Conservation (phyloP, 139 green algal species). For the Tetradesmus obliquus region DNA sequence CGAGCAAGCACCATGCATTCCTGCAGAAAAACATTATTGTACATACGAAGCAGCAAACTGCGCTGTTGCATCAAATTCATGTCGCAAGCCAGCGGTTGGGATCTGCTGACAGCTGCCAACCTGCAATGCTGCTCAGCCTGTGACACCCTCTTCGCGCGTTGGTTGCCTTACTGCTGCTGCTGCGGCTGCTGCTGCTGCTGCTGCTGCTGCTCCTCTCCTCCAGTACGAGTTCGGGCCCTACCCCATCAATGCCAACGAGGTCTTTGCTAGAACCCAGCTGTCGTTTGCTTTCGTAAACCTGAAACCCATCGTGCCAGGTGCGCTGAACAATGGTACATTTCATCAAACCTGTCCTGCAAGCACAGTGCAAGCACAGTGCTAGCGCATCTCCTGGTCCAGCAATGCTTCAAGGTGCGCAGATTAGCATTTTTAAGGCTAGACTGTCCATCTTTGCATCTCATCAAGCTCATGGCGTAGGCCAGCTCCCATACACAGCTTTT, state of each 20-base stretch:
- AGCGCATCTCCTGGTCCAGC: not conserved
- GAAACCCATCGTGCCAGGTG: slow-evolving; percentile 93
- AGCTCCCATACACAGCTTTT: too few relatives aligned
- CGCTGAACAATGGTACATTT: not conserved
- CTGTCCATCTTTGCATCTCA: not conserved
- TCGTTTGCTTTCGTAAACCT: slow-evolving; percentile 97
- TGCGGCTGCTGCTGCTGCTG: not conserved
- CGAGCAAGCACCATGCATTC: too few relatives aligned
- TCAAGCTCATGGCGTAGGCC: too few relatives aligned
- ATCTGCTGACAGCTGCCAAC: too few relatives aligned
- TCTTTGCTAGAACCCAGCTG: slow-evolving; percentile 80
- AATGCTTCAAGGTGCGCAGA: not conserved
- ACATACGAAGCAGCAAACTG: too few relatives aligned
- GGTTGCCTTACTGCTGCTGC: too few relatives aligned
- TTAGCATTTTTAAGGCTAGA: not conserved
- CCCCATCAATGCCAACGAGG: slow-evolving; percentile 71
- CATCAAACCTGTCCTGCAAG: not conserved
- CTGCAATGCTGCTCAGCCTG: too few relatives aligned
- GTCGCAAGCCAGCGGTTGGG: too few relatives aligned
- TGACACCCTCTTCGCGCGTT: too few relatives aligned
- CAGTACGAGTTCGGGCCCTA: slow-evolving; percentile 80
- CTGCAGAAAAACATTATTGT: too few relatives aligned
- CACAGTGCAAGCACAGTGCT: not conserved
- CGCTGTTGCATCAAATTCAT: too few relatives aligned
- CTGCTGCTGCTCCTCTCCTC: not conserved